Percentiles rank a stretch among this genome's conserved stretches.
Conservation (phyloP, 345 rosid species). For the Physaria fendleri region DNA sequence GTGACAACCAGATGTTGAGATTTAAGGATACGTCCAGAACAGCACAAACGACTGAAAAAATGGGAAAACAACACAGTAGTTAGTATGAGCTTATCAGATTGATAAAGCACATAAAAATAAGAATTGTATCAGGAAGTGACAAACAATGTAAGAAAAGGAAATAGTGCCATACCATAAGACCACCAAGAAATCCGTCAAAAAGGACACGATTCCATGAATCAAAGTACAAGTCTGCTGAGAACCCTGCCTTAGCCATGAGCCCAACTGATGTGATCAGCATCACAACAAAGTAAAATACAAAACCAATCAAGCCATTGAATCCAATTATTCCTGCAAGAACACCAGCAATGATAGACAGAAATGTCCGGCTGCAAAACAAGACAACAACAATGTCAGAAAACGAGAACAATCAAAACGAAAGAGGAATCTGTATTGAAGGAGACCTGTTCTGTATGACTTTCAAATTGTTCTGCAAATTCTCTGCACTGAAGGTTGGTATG, state of each 20-base stretch:
- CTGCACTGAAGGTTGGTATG: slow-evolving; percentile 57
- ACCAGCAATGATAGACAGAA: slow-evolving; percentile 85
- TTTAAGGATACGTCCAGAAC: slow-evolving; percentile 87
- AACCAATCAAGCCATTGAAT: slow-evolving; percentile 76
- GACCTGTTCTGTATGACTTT: slow-evolving; percentile 91
- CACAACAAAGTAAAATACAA: slow-evolving; percentile 66
- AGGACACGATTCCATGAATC: slow-evolving; percentile 68
- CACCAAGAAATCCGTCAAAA: slow-evolving; percentile 81
- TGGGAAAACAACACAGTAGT: slow-evolving; percentile 1
- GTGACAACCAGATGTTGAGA: background rate
- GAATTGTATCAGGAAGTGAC: background rate
- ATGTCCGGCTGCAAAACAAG: slow-evolving; percentile 70
- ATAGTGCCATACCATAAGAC: slow-evolving; percentile 60
- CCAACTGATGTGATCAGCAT: slow-evolving; percentile 85
- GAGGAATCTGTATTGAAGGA: slow-evolving; percentile 1
- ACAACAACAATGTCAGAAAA: background rate
- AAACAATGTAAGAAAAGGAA: background rate
- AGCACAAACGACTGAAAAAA: slow-evolving; percentile 91
- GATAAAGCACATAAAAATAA: background rate
- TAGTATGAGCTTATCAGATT: background rate
- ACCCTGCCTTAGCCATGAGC: slow-evolving; percentile 77
- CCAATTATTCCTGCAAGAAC: slow-evolving; percentile 89
- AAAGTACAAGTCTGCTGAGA: slow-evolving; percentile 67
- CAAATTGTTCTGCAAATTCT: slow-evolving; percentile 88
- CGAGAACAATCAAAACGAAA: background rate